phyloP scores from a whole-genome alignment of 352 stramenopile species.

The Phytophthora vignae region DNA sequence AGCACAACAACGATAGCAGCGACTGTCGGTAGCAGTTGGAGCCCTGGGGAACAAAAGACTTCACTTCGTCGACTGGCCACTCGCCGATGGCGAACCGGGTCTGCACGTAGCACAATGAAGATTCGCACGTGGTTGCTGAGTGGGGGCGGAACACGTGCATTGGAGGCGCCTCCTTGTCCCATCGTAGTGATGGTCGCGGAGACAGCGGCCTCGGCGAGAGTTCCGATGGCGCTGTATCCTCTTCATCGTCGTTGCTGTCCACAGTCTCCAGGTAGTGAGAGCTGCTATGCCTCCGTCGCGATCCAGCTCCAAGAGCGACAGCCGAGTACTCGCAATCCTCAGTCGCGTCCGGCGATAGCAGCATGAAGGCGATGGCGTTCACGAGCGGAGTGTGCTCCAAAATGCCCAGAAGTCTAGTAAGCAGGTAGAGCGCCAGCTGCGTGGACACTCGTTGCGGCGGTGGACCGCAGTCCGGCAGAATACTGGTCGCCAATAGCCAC shows the following conservation, averaged over 20 bases:
- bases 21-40: conserved; percentile 73
- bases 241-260: conserved; percentile 23
- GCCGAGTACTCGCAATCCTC: conserved; percentile 71
- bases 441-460: conserved; percentile 81
- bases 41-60: conserved; percentile 49
- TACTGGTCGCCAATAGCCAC: conserved; percentile 68
- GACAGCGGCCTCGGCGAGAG: conserved; percentile 17
- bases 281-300: conserved; percentile 28
- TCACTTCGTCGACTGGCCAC: conserved; percentile 80
- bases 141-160: conserved; percentile 68
- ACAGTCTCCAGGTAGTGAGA: conserved; percentile 18
- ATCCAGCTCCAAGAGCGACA: conserved; percentile 63
- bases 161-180: conserved; percentile 41
- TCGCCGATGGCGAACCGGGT: conserved; percentile 81
- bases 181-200: conserved; percentile 31
- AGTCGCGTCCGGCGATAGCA: conserved; percentile 67
- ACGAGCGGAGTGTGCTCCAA: conserved; percentile 84
- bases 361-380: conserved; percentile 82
- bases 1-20: conserved; percentile 67
- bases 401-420: conserved; percentile 77
- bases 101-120: conserved; percentile 79
- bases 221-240: conserved; percentile 15
- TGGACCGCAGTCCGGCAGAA: conserved; percentile 80
- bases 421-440: conserved; percentile 76
- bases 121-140: conserved; percentile 58